Evolutionary conservation across 208 protist species (phyloP), one percentile per base, ranked within the genome.

Genomic region (Trypanosoma cruzi): DNA sequence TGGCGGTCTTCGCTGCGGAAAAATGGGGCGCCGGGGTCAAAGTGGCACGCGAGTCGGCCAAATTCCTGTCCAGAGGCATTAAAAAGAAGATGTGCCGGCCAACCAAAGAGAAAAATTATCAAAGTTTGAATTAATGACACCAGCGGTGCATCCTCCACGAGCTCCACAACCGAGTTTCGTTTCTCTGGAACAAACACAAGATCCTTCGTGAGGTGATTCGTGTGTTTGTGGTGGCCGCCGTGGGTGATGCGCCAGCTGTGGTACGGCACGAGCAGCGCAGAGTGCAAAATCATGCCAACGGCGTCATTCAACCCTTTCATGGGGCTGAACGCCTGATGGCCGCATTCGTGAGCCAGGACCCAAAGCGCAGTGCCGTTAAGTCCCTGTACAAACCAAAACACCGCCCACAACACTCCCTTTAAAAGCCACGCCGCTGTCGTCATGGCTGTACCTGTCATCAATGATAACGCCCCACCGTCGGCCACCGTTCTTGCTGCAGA

Each of bases 321-420:
- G 31, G 91, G 75, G 40, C 82, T 88, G 83, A 98, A 98, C 60
- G 83, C 93, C 48, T 95, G 84, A 72, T 98, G 97, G 29, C 97
- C 97, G 72, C 97, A 98, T 77, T 98, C 97, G 66, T 98, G 97
- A 6, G 90, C 95, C 7, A 98, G 42, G 8, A 98, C 93, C 95
- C 96, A 98, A 1, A 98, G 37, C 11, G 88, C 95, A 2, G 94
- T 98, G 55, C 75, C 71, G 71, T 85, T 93, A 26, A 93, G 68
- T 44, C 96, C 94, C 70, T 96, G 87, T 22, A 93, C 71, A 68
- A 93, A 89, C 86, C 89, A 95, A 59, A 90, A 97, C 29, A 73
- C 52, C 37, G 68, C 79, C 88, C 89, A 97, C 32, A 59, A 49
- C 28, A 56, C 34, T n/a, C 84, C 74, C 57, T 84, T 80, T 26